Percentiles rank a stretch among this genome's conserved stretches.
Evolutionary conservation across 257 asterid genomes (phyloP).

Genomic region (Salvia rosmarinus): DNA sequence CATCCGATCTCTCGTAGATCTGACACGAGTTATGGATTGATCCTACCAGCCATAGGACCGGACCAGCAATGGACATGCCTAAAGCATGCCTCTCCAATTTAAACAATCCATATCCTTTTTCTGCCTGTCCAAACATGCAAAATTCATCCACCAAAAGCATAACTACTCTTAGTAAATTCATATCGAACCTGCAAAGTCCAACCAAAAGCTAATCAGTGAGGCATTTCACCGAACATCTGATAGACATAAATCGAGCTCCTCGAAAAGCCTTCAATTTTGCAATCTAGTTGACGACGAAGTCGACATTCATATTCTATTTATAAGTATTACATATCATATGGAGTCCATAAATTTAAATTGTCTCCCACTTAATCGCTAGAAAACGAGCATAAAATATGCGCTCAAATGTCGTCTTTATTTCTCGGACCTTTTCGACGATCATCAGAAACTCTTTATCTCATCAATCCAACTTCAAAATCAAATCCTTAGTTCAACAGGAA

Average conservation of each 20-base stretch:
- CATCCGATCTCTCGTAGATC: constrained; percentile 84
- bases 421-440: constrained; percentile 40
- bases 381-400: constrained; percentile 45
- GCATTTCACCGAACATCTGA: too few relatives aligned
- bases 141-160: background rate
- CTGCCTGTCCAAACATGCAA: constrained; percentile 49
- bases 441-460: constrained; percentile 32
- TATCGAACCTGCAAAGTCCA: too few relatives aligned
- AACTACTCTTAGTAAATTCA: too few relatives aligned
- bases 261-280: too few relatives aligned
- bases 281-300: too few relatives aligned
- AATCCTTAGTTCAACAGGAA: constrained; percentile 54
- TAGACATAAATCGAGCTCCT: too few relatives aligned
- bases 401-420: constrained; percentile 30
- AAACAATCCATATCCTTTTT: constrained; percentile 45
- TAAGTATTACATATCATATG: too few relatives aligned
- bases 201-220: too few relatives aligned
- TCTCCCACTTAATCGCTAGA: background rate
- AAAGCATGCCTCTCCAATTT: constrained; percentile 58
- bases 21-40: constrained; percentile 86
- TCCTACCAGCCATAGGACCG: constrained; percentile 78
- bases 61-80: constrained; percentile 74
- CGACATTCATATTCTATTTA: too few relatives aligned
- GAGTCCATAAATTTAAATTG: background rate
- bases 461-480: constrained; percentile 45